Conservation (phyloP, 306 rosid species). For the Cicer cuneatum region DNA sequence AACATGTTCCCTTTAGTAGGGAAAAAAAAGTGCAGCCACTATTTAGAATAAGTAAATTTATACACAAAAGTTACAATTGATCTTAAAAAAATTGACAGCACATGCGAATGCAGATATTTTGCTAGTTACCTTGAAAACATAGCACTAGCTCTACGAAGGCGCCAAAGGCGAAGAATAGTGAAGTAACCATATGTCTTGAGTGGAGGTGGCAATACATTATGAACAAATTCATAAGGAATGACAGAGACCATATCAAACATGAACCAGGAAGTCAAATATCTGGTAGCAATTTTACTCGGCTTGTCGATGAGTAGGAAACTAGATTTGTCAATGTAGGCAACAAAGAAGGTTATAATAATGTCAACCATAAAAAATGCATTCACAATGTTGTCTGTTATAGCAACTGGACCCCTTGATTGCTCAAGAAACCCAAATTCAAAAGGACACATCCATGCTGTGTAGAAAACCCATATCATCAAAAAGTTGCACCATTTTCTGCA, state of each 20-base stretch:
- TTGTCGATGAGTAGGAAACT: conserved; percentile 61
- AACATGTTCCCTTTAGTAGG: too few relatives aligned
- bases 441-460: conserved; percentile 82
- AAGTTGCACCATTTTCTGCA: conserved; percentile 71
- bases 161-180: conserved; percentile 83
- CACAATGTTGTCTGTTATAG: conserved; percentile 61
- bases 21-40: neutral
- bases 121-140: conserved; percentile 69
- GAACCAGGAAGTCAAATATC: conserved; percentile 69
- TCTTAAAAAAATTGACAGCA: neutral
- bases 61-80: neutral
- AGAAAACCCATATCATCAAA: conserved; percentile 62
- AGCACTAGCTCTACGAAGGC: conserved; percentile 76
- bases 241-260: conserved; percentile 66
- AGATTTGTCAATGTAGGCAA: conserved; percentile 70
- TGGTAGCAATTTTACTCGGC: conserved; percentile 62
- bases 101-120: too few relatives aligned
- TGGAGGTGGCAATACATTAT: conserved; percentile 47
- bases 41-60: neutral
- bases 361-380: conserved; percentile 68
- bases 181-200: conserved; percentile 60
- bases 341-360: conserved; percentile 72
- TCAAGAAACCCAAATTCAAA: conserved; percentile 79
- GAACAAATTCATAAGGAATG: conserved; percentile 65
- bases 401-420: conserved; percentile 44